Evolutionary conservation across 805 yeast genomes (phyloP).

Genomic region (Saccharomycopsis microspora): DNA sequence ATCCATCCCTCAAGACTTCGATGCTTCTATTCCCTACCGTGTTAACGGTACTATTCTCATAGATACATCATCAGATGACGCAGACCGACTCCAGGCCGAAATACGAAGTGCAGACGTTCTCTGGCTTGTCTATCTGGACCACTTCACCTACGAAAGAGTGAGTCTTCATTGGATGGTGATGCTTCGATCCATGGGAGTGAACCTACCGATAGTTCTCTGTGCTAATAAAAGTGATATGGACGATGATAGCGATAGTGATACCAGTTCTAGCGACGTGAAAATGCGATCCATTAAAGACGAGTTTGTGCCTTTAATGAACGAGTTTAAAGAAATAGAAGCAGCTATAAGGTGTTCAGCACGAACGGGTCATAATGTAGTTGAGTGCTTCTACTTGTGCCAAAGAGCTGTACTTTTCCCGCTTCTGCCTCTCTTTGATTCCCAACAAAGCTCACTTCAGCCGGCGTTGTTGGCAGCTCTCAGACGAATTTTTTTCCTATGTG

Average conservation of each 20-base stretch:
- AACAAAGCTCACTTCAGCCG: slow-evolving; percentile 72
- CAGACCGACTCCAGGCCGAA: slow-evolving; percentile 50
- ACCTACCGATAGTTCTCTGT: slow-evolving; percentile 83
- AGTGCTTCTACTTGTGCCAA: slow-evolving; percentile 87
- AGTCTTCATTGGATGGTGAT: slow-evolving; percentile 91
- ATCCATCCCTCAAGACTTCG: slow-evolving; percentile 63
- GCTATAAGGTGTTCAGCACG: slow-evolving; percentile 85
- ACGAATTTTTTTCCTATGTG: slow-evolving; percentile 76
- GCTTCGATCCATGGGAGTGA: slow-evolving; percentile 87
- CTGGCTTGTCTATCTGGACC: slow-evolving; percentile 91
- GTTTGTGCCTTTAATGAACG: slow-evolving; percentile 73
- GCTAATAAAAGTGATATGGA: slow-evolving; percentile 62
- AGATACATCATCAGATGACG: slow-evolving; percentile 70
- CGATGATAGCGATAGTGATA: neutral
- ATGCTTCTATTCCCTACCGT: slow-evolving; percentile 42
- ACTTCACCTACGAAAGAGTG: slow-evolving; percentile 86
- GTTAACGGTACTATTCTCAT: slow-evolving; percentile 57
- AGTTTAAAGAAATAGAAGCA: slow-evolving; percentile 89
- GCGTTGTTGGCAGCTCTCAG: slow-evolving; percentile 64
- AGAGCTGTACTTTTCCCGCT: slow-evolving; percentile 88
- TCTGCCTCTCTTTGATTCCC: slow-evolving; percentile 88
- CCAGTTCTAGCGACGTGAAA: neutral
- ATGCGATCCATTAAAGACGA: slow-evolving; percentile 47
- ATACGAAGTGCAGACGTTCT: slow-evolving; percentile 81
- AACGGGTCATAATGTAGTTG: slow-evolving; percentile 74